Base-by-base conservation (phyloP, 108 stramenopile species). In the Cylindrotheca closterium region DNA sequence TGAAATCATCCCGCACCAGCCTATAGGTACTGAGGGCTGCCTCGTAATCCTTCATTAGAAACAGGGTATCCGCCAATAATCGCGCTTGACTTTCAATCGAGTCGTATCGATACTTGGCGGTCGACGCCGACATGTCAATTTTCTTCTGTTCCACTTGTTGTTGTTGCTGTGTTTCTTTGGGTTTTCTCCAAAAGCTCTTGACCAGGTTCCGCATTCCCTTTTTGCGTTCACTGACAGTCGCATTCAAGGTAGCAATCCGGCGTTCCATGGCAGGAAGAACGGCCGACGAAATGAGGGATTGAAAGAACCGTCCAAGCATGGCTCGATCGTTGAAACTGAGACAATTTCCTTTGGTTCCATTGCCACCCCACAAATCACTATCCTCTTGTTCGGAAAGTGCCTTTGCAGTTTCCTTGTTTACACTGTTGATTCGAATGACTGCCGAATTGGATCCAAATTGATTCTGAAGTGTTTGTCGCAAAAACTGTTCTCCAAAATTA, bases 21-120 rank as follows among this genome's bases (percentile, higher is more conserved):
- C 85, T 72, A 65, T 95, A 95, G 23, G 71, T 83, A 4, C 74
- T 34, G 29, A 89, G 57, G 2, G 94, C 91, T 0, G 77, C 77
- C 17, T 92, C 90, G 30, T 87, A 92, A 76, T 95, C 94, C 47
- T 83, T 50, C 62, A 95, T 79, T 42, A 94, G 58, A 64, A 94
- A 94, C 15, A 94, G 81, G 2, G 93, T 87, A 71, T 94, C 93
- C 2, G 93, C 93, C 65, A 94, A 51, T 10, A 94, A 66, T 59
- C 87, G 77, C n/a, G 85, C 81, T 75, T 94, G 93, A 63, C 81
- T 85, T 64, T 94, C 93, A 60, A 94, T 84, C n/a, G 86, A 75
- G 56, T 88, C 87, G 68, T 73, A 81, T 30, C 80, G 81, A 74
- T 94, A 94, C 49, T 55, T 50, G 31, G 80, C 79, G 8, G 42